Conservation (phyloP, 1,139 yeast species). For the Cylindricascospora bacillispora region DNA sequence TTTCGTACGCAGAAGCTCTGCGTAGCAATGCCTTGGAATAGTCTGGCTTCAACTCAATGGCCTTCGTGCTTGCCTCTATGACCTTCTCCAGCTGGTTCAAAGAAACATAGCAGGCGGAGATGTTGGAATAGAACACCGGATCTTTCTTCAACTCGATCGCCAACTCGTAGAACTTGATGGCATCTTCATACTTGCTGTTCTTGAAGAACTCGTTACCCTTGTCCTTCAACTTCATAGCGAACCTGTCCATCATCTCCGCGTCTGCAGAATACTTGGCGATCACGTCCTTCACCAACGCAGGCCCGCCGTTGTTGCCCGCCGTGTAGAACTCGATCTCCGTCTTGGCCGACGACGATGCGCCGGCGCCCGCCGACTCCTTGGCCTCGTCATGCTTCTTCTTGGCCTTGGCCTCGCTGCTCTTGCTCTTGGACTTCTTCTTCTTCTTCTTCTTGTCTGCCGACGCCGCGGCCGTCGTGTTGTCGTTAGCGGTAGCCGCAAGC, state of each 20-base stretch:
- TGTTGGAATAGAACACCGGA: conserved; percentile 80
- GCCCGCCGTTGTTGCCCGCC: conserved; percentile 46
- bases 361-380: no score
- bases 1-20: conserved; percentile 76
- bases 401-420: conserved; percentile 32
- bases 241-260: conserved; percentile 44
- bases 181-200: conserved; percentile 50
- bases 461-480: conserved; percentile 7
- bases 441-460: conserved; percentile 13
- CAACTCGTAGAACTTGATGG: conserved; percentile 60
- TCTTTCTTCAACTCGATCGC: conserved; percentile 66
- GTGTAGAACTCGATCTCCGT: no score
- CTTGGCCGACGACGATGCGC: no score
- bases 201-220: conserved; percentile 77
- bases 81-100: conserved; percentile 68
- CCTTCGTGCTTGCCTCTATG: conserved; percentile 72
- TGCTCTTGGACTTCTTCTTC: conserved; percentile 30
- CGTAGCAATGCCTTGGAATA: conserved; percentile 75
- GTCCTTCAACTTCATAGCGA: conserved; percentile 70
- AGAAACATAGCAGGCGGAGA: conserved; percentile 88
- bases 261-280: conserved; percentile 29
- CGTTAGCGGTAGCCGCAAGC: not conserved
- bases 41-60: conserved; percentile 71
- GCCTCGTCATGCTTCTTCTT: no score
- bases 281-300: conserved; percentile 40